These are phyloP conservation scores for Taxillus chinensis DNA, from an alignment of 164 flowering plant genomes.

Conservation along the genomic window DNA sequence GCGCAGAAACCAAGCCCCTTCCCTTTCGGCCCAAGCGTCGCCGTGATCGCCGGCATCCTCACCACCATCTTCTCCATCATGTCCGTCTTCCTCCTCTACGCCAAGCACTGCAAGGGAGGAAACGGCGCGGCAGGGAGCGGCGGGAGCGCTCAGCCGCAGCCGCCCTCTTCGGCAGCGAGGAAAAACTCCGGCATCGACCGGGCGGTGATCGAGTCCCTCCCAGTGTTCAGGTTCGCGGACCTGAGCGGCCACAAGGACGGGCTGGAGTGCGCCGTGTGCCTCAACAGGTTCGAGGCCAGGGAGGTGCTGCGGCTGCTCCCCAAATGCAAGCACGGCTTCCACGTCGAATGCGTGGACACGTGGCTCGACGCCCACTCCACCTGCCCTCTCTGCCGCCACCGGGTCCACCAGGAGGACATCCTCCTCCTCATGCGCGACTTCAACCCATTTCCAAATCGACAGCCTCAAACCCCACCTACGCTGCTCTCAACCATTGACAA, in stretches of 20 bases:
- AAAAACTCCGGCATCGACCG: slow-evolving; percentile 70
- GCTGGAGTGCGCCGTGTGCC: slow-evolving; percentile 89
- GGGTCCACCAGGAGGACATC: slow-evolving; percentile 85
- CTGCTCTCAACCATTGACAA: too few relatives aligned
- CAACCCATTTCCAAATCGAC: too few relatives aligned
- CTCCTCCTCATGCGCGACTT: slow-evolving; percentile 27
- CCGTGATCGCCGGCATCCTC: slow-evolving; percentile 50
- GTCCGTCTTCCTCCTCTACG: slow-evolving; percentile 73
- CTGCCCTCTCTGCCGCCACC: slow-evolving; percentile 87
- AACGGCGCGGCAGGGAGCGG: neutral
- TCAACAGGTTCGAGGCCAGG: slow-evolving; percentile 43
- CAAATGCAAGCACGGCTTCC: slow-evolving; percentile 93
- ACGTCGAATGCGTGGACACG: slow-evolving; percentile 87
- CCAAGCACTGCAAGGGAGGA: slow-evolving; percentile 56
- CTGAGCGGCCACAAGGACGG: slow-evolving; percentile 68
- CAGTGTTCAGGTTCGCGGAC: slow-evolving; percentile 64
- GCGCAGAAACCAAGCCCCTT: slow-evolving; percentile 6
- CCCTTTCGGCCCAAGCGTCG: slow-evolving; percentile 55
- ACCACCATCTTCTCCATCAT: slow-evolving; percentile 72
- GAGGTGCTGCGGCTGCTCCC: slow-evolving; percentile 73
- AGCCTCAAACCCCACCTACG: too few relatives aligned
- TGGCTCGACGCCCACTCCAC: slow-evolving; percentile 98
- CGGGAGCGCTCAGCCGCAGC: slow-evolving; percentile 1
- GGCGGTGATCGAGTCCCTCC: slow-evolving; percentile 61
- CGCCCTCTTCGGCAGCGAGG: slow-evolving; percentile 13